Conservation (phyloP, 2,329 filamentous ascomycete genomes). For the Botrytis squamosa region DNA sequence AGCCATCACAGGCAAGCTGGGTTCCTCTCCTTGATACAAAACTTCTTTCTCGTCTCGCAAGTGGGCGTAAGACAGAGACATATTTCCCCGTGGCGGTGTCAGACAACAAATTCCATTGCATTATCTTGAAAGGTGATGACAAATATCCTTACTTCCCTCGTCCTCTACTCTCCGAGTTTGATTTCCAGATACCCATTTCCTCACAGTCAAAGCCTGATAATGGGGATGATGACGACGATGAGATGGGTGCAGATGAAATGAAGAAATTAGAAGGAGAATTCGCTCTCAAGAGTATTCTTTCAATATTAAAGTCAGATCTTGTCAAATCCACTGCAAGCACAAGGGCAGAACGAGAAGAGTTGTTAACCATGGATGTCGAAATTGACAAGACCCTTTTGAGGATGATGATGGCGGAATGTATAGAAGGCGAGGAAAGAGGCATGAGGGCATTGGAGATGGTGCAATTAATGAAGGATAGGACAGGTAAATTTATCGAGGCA, state of each 20-base stretch:
- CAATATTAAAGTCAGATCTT: slow-evolving; percentile 73
- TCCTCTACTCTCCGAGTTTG: slow-evolving; percentile 88
- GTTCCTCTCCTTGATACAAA: slow-evolving; percentile 89
- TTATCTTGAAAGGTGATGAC: slow-evolving; percentile 95
- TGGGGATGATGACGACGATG: slow-evolving; percentile 39
- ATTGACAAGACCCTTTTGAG: slow-evolving; percentile 89
- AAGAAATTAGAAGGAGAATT: slow-evolving; percentile 76
- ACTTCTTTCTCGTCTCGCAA: slow-evolving; percentile 75
- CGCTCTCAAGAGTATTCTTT: slow-evolving; percentile 69
- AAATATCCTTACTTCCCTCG: slow-evolving; percentile 90
- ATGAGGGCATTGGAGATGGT: slow-evolving; percentile 96
- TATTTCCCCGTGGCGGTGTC: slow-evolving; percentile 97
- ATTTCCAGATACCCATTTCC: slow-evolving; percentile 80
- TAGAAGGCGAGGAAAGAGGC: slow-evolving; percentile 86
- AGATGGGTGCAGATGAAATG: slow-evolving; percentile 49
- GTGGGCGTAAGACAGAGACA: slow-evolving; percentile 79
- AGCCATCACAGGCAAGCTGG: slow-evolving; percentile 82
- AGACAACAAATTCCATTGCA: slow-evolving; percentile 91
- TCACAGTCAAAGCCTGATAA: slow-evolving; percentile 47
- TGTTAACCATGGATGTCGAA: slow-evolving; percentile 74
- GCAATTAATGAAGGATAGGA: slow-evolving; percentile 76
- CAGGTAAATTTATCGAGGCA: slow-evolving; percentile 86
- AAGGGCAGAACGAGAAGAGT: slow-evolving; percentile 61
- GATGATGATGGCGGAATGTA: slow-evolving; percentile 84
- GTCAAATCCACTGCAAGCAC: slow-evolving; percentile 65